Percentiles rank a stretch among this genome's conserved stretches.
Conservation (phyloP, 768 basidiomycete genomes). For the Auriculariales sp. region DNA sequence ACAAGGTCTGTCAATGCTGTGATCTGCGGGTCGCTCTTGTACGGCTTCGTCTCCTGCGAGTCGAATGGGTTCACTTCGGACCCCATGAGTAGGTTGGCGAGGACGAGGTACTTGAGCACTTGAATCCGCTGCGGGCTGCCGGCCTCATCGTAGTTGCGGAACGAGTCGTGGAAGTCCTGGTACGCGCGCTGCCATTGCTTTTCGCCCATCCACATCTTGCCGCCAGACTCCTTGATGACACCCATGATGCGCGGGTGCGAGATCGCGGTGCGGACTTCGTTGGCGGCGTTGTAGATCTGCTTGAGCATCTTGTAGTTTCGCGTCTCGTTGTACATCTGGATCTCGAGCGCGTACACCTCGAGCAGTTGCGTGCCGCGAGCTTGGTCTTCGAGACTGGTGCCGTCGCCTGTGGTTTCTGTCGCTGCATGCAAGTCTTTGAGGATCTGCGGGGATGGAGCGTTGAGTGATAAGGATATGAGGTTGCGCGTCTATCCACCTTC, state of each 20-base stretch:
- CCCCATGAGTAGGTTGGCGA: constrained; percentile 96
- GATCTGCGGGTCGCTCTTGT: constrained; percentile 88
- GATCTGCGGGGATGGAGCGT: constrained; percentile 29
- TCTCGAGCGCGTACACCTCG: constrained; percentile 96
- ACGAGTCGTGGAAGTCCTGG: constrained; percentile 97
- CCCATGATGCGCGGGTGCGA: constrained; percentile 98
- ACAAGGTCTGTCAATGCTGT: constrained; percentile 97
- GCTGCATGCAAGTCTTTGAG: constrained; percentile 61
- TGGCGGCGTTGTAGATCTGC: constrained; percentile 96
- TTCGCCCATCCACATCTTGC: constrained; percentile 99
- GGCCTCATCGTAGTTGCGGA: constrained; percentile 96
- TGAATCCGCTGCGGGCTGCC: constrained; percentile 94
- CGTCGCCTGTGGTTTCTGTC: constrained; percentile 45
- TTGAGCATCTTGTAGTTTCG: constrained; percentile 93
- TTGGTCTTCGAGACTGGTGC: constrained; percentile 78
- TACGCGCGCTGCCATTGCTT: constrained; percentile 95
- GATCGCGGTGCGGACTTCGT: constrained; percentile 85
- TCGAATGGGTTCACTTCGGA: constrained; percentile 99
- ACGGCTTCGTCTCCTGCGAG: constrained; percentile 99
- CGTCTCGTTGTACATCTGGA: constrained; percentile 98
- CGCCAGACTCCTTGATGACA: constrained; percentile 97
- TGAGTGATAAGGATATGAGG: not conserved
- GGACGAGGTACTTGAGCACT: constrained; percentile 93
- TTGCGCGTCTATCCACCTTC: constrained; percentile 36
- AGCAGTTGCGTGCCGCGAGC: constrained; percentile 79